Evolutionary conservation across 78 protist species (phyloP).

Genomic region (Dictyostelium intermedium): DNA sequence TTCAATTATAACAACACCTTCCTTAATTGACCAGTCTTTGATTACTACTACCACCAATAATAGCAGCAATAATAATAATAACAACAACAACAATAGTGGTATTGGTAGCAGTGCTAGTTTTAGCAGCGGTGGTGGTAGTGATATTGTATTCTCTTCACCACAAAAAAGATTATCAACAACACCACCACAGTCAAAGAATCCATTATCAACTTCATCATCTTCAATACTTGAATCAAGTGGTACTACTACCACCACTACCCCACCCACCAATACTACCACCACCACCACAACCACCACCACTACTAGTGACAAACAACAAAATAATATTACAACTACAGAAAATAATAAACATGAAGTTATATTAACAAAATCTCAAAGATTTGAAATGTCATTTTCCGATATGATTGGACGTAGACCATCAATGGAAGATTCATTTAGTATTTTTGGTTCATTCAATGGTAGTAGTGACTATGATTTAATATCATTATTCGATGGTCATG

Average conservation of each 20-base stretch:
- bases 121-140: neutral
- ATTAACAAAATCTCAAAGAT: slow-evolving; percentile 10
- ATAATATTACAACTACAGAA: neutral
- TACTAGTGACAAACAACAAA: neutral
- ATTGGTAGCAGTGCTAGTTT: neutral
- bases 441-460: slow-evolving; percentile 45
- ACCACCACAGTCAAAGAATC: neutral
- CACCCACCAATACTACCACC: neutral
- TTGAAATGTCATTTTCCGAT: slow-evolving; percentile 50
- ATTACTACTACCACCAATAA: too few species aligned
- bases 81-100: neutral
- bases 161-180: neutral
- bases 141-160: neutral
- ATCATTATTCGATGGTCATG: slow-evolving; percentile 87
- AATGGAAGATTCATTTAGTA: slow-evolving; percentile 85
- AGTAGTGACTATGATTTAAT: slow-evolving; percentile 35
- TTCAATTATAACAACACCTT: neutral
- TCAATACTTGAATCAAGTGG: neutral
- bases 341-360: neutral
- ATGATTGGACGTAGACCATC: slow-evolving; percentile 86
- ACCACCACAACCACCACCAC: neutral
- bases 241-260: neutral
- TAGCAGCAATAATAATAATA: neutral
- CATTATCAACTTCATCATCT: neutral
- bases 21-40: neutral